phyloP scores from a whole-genome alignment of 148 eudicot species.

The Spergularia marina region DNA sequence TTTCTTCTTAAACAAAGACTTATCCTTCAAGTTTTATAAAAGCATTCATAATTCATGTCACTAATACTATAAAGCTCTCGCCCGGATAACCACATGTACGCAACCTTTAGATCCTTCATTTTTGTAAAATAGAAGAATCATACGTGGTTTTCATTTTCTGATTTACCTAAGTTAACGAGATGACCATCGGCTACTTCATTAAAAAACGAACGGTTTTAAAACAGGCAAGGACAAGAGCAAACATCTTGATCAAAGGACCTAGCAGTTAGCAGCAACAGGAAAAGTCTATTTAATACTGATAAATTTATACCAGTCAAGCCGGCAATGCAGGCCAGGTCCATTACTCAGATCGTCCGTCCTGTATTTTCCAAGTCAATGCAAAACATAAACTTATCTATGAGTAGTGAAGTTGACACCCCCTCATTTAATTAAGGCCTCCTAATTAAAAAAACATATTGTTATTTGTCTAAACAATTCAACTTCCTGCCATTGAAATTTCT shows the following conservation, averaged over 20 bases:
- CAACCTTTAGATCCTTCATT: not conserved
- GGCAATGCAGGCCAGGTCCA: slow-evolving; percentile 32
- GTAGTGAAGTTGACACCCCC: slow-evolving; percentile 8
- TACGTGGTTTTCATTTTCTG: not conserved
- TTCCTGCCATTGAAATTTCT: slow-evolving; percentile 15
- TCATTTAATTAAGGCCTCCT: slow-evolving; percentile 11
- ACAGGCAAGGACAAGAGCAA: not conserved
- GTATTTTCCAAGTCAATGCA: slow-evolving; percentile 26
- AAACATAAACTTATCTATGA: slow-evolving; percentile 10
- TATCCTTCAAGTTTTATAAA: too few relatives aligned
- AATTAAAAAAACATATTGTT: not conserved
- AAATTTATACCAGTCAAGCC: slow-evolving; percentile 19
- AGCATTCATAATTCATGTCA: not conserved
- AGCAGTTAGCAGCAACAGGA: slow-evolving; percentile 15
- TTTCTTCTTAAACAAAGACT: too few relatives aligned
- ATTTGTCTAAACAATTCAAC: slow-evolving; percentile 4
- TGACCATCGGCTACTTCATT: too few relatives aligned
- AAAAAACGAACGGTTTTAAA: too few relatives aligned
- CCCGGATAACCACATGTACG: not conserved
- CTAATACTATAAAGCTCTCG: not conserved
- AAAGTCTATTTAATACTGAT: slow-evolving; percentile 9
- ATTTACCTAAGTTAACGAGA: not conserved
- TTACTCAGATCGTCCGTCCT: slow-evolving; percentile 14
- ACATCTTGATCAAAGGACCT: slow-evolving; percentile 20
- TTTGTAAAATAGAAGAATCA: too few relatives aligned